Conservation (phyloP, 2,329 filamentous ascomycete species). For the Zasmidium citrigriseum region DNA sequence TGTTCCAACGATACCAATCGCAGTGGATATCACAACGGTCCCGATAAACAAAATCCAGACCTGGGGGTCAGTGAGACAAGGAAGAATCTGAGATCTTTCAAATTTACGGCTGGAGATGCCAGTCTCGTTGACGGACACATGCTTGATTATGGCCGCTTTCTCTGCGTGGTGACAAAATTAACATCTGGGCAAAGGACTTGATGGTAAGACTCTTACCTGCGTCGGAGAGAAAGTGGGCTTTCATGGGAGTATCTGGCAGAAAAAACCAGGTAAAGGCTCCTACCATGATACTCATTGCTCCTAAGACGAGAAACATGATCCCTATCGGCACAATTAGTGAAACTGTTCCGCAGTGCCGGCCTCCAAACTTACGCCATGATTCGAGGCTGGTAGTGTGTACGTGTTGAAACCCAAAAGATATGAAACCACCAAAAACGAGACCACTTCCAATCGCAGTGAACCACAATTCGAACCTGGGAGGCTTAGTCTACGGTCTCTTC, state of each 20-base stretch:
- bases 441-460: conserved; percentile 63
- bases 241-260: conserved; percentile 35
- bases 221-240: conserved; percentile 26
- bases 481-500: no score
- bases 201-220: no score
- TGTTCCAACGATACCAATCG: conserved; percentile 45
- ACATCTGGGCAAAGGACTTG: no score
- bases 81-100: conserved; percentile 53
- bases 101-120: conserved; percentile 38
- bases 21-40: conserved; percentile 29
- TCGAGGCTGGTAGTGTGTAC: conserved; percentile 10
- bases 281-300: conserved; percentile 42
- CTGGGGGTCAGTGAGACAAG: conserved; percentile 60
- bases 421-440: conserved; percentile 56
- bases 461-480: conserved; percentile 49
- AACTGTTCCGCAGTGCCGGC: neutral
- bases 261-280: conserved; percentile 35
- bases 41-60: conserved; percentile 35
- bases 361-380: conserved; percentile 16
- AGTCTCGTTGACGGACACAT: conserved; percentile 46
- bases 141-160: conserved; percentile 49
- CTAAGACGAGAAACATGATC: conserved; percentile 45
- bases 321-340: conserved; percentile 5
- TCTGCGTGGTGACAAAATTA: no score
- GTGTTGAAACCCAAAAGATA: conserved; percentile 60